Evolutionary conservation across 2,329 filamentous ascomycete genomes (phyloP).

Genomic region (Pseudonectria buxi): DNA sequence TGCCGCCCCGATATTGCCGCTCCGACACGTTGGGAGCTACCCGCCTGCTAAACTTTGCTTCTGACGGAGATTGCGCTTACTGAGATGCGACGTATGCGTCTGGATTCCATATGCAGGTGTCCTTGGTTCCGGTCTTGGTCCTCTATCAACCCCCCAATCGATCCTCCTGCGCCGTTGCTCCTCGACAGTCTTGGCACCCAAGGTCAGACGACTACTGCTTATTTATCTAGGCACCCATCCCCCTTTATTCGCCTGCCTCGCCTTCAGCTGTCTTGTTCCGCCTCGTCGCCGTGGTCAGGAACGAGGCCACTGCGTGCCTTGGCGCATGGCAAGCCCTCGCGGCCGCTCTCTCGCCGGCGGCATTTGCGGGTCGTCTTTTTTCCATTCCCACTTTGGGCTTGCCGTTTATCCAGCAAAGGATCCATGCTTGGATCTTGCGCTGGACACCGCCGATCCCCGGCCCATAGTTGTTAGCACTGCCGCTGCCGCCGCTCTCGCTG

Average conservation of each 20-base stretch:
- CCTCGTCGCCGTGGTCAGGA: conserved; percentile 36
- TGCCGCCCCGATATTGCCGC: too few relatives aligned
- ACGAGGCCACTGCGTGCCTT: conserved; percentile 34
- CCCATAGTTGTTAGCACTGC: not conserved
- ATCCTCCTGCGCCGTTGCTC: not conserved
- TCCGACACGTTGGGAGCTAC: too few relatives aligned
- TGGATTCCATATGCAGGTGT: too few relatives aligned
- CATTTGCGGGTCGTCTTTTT: conserved; percentile 14
- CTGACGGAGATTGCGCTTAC: too few relatives aligned
- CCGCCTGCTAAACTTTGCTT: too few relatives aligned
- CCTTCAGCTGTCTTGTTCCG: conserved; percentile 32
- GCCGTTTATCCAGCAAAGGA: not conserved
- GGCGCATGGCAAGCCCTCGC: conserved; percentile 23
- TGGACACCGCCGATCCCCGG: not conserved
- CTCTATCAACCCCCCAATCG: too few relatives aligned
- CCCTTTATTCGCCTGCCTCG: conserved; percentile 20
- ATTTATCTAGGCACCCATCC: not conserved
- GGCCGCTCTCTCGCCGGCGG: conserved; percentile 13
- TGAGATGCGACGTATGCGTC: too few relatives aligned
- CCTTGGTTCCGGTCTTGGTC: too few relatives aligned
- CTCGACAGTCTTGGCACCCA: too few relatives aligned
- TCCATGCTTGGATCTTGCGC: not conserved
- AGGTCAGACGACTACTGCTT: too few relatives aligned
- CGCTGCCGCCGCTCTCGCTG: not conserved
- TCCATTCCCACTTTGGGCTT: not conserved